Base-by-base conservation (phyloP, 108 stramenopile species). In the Mayamaea pseudoterrestris region DNA sequence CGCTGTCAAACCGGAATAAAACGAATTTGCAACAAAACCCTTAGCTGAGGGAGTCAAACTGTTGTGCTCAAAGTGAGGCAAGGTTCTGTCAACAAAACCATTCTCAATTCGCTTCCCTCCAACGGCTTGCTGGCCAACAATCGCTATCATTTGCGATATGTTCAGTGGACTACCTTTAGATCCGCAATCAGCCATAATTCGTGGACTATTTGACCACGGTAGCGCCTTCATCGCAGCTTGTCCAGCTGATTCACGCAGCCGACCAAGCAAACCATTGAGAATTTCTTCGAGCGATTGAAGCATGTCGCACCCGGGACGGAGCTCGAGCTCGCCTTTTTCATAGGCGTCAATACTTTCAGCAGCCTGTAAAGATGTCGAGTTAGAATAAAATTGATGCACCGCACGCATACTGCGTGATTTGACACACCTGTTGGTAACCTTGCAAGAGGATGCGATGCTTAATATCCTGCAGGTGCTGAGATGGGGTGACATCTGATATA, bases 101-200 rank as follows among this genome's bases (percentile, higher is more conserved):
- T 99, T 74, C 58, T 93, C 77, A 42, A 99, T 97, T 53, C 98
- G 93, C 67, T 68, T 84, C 25, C 98, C 98, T 43, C 94, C 94
- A 21, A 99, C 98, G 45, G 90, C 88, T 65, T 99, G 98, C 69
- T 99, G 98, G 5, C 98, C 98, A 18, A 99, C 87, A 74, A 95
- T 96, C 11, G 96, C 93, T 52, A 95, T 94, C 98, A 99, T 99
- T 68, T 99, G 98, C n/a, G 93, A 95, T 47, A 99, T 93, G 55
- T 99, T 99, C 29, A 99, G 57, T 5, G 91, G 78, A 45, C 91
- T 91, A 6, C 98, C 98, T 80, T 98, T 99, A 6, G 93, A 90
- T n/a, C 98, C 98, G 61, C 95, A 97, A 32, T 93, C 90, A 13
- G 98, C 96, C 94, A 96, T 98, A 47, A 93, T 95, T 30, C 93